Evolutionary conservation across 1,284 basidiomycete genomes (phyloP).

Genomic region (Cryptococcus sp.): DNA sequence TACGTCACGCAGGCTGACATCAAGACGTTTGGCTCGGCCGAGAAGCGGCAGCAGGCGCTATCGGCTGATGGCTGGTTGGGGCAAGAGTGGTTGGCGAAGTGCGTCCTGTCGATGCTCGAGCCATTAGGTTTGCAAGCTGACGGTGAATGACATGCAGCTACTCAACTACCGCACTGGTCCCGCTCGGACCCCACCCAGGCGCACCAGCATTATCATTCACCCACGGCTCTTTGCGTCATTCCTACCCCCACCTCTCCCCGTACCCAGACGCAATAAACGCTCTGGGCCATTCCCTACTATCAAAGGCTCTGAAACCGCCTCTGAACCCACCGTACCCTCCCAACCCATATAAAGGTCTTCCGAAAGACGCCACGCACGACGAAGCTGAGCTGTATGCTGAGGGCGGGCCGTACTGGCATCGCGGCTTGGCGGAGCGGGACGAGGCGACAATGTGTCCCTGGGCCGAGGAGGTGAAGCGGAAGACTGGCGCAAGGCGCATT

Average conservation of each 20-base stretch:
- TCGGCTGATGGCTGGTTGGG: constrained; percentile 76
- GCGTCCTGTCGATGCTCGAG: constrained; percentile 11
- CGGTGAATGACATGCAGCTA: constrained; percentile 58
- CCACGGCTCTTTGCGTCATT: constrained; percentile 79
- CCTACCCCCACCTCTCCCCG: constrained; percentile 68
- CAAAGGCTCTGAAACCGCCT: constrained; percentile 58
- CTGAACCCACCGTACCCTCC: constrained; percentile 79
- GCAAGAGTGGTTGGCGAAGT: constrained; percentile 76
- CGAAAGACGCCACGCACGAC: constrained; percentile 63
- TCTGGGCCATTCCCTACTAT: constrained; percentile 67
- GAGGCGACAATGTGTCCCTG: constrained; percentile 63
- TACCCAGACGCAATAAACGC: constrained; percentile 80
- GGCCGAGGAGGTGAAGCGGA: constrained; percentile 68
- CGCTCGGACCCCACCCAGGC: constrained; percentile 70
- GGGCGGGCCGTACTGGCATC: constrained; percentile 86
- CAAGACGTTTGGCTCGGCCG: constrained; percentile 71
- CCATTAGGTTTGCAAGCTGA: neutral
- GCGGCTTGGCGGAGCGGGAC: constrained; percentile 68
- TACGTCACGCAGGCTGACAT: constrained; percentile 81
- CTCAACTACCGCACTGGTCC: constrained; percentile 75
- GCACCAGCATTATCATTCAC: constrained; percentile 74
- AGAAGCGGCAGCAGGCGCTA: constrained; percentile 67
- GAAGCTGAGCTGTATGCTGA: constrained; percentile 71
- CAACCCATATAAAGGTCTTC: constrained; percentile 73
- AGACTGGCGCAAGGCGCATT: constrained; percentile 77